Percentiles rank a stretch among this genome's conserved stretches.
These are phyloP conservation scores for Escallonia rubra DNA, from an alignment of 129 eudicot genomes.

Conservation along the genomic window DNA sequence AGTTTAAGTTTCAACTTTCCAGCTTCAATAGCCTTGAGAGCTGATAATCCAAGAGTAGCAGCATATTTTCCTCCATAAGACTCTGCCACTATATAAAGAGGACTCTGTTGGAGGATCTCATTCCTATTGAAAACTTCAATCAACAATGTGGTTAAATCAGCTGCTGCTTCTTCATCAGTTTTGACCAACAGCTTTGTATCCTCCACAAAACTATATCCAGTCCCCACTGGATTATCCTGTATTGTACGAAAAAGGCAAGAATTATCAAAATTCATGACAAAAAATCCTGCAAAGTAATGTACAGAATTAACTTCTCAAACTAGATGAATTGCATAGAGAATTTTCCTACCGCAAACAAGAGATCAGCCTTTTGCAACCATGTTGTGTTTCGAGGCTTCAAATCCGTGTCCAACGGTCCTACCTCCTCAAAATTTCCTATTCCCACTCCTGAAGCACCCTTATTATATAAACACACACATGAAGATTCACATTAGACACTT, in stretches of 20 bases:
- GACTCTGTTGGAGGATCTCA: conserved; percentile 48
- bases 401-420: conserved; percentile 75
- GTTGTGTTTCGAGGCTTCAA: conserved; percentile 89
- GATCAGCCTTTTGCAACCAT: conserved; percentile 77
- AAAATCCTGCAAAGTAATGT: neutral
- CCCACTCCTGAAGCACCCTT: conserved; percentile 95
- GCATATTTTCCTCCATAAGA: conserved; percentile 83
- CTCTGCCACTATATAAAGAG: conserved; percentile 72
- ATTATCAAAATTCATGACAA: neutral
- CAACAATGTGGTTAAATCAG: conserved; percentile 65
- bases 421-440: conserved; percentile 78
- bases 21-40: conserved; percentile 57
- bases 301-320: neutral
- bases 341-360: conserved; percentile 70
- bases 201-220: conserved; percentile 85
- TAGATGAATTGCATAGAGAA: neutral
- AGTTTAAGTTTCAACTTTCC: conserved; percentile 54
- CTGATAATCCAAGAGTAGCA: conserved; percentile 68
- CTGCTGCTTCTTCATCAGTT: conserved; percentile 80
- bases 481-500: neutral
- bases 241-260: conserved; percentile 1
- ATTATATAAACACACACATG: conserved; percentile 11
- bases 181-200: conserved; percentile 48
- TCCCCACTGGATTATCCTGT: conserved; percentile 96
- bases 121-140: conserved; percentile 48